These are phyloP conservation scores for Fomitopsis pinicola DNA, from an alignment of 1,284 basidiomycete species.

Conservation along the genomic window DNA sequence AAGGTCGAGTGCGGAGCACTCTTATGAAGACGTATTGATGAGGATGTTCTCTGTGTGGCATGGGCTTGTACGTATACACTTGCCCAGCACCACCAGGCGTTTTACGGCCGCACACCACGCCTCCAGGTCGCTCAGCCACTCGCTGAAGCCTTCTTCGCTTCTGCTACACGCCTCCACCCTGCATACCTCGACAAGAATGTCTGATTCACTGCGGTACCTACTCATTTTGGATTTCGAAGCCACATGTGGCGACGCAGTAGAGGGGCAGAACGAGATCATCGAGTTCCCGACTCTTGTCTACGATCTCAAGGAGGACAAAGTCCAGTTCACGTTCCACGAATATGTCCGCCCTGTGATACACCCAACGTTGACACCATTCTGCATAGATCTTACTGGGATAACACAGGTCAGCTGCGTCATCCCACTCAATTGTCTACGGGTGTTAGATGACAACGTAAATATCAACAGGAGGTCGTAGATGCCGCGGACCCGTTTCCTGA, in stretches of 20 bases:
- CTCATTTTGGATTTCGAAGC: slow-evolving; percentile 32
- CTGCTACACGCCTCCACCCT: not conserved
- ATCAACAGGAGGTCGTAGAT: slow-evolving; percentile 26
- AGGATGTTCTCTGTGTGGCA: not conserved
- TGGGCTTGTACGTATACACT: not conserved
- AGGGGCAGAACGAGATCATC: slow-evolving; percentile 27
- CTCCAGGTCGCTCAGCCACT: not conserved
- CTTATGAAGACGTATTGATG: too few relatives aligned
- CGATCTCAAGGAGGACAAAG: slow-evolving; percentile 23
- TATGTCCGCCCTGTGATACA: slow-evolving; percentile 27
- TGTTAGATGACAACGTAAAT: not conserved
- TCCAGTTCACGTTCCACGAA: slow-evolving; percentile 30
- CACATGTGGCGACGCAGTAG: slow-evolving; percentile 25
- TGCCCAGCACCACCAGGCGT: not conserved
- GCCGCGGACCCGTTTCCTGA: slow-evolving; percentile 24
- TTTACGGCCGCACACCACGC: not conserved
- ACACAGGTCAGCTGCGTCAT: slow-evolving; percentile 22
- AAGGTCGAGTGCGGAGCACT: too few relatives aligned
- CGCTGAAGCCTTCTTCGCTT: not conserved
- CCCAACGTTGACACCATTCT: slow-evolving; percentile 28
- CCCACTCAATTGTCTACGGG: not conserved
- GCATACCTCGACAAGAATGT: not conserved
- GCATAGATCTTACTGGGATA: slow-evolving; percentile 32
- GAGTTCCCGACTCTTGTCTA: slow-evolving; percentile 32
- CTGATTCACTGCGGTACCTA: slow-evolving; percentile 19